Base-by-base conservation (phyloP, 139 green algal species). In the Micractinium conductrix region DNA sequence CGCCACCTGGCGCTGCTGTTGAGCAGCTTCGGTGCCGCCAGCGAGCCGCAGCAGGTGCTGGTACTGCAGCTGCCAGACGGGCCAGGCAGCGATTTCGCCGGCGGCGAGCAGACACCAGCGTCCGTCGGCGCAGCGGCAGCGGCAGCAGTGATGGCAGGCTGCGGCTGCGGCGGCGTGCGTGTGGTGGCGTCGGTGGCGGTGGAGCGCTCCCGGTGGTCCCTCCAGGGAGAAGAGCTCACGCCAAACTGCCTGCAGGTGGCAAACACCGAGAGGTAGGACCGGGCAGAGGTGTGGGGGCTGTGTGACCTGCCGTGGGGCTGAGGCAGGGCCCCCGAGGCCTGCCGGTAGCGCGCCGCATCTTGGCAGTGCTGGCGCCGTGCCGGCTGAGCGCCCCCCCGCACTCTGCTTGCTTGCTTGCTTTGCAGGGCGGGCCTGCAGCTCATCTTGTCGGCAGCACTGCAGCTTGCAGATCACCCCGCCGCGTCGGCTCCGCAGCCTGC, bases 241-340 rank as follows among this genome's bases (percentile, higher is more conserved):
- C 37, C 75, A 37, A 72, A 72, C 55, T 81, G 75, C 75, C 28
- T 81, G 37, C 75, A 81, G 75, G 55, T 81, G 75, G 75, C 53
- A 1, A 24, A 9, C 53, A 71, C 33, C 3, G 53, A 53, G 2
- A 70, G 55, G 75, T 53, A 38, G 42, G 75, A 22, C 6, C 53
- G 26, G 53, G 53, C 8, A 2, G 19, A 21, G 53, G 53, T 62
- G 53, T 62, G 7, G 53, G 53, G 2, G 53, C 6, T 28, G 6
- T 70, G 55, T 70, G 62, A 2, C n/a, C 63, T 71, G 63, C n/a
- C 63, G 14, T 43, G n/a, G n/a, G n/a, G n/a, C n/a, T n/a, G n/a
- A n/a, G n/a, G n/a, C n/a, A n/a, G n/a, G n/a, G n/a, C n/a, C n/a
- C n/a, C n/a, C n/a, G n/a, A n/a, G n/a, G n/a, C n/a, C n/a, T n/a